Evolutionary conservation across 208 protist genomes (phyloP).

Genomic region (Naegleria gruberi): DNA sequence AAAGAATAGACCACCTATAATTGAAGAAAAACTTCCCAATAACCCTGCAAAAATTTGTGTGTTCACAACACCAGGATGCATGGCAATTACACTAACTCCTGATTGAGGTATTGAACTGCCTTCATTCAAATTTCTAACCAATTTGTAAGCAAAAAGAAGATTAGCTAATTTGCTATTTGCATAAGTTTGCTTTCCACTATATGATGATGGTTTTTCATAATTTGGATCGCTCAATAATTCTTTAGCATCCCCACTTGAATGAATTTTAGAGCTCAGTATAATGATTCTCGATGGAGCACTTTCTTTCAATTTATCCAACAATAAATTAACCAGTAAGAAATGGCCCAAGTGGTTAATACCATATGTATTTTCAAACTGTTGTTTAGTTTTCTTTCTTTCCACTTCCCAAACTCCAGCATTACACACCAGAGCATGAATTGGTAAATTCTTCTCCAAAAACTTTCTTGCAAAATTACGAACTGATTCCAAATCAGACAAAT

Average conservation of each 20-base stretch:
- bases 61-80: not conserved
- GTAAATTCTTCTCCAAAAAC: not conserved
- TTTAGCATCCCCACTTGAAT: not conserved
- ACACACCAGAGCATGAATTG: not conserved
- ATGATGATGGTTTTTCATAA: not conserved
- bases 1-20: not conserved
- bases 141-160: no score
- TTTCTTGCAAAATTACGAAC: slow-evolving; percentile 3
- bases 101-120: not conserved
- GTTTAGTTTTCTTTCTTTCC: not conserved
- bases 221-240: not conserved
- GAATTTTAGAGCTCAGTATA: not conserved
- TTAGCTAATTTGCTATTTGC: not conserved
- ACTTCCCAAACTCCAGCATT: slow-evolving; percentile 10
- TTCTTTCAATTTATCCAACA: not conserved
- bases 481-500: not conserved
- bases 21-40: not conserved
- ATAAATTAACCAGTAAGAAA: not conserved
- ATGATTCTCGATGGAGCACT: not conserved
- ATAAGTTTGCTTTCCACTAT: not conserved
- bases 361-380: not conserved
- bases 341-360: not conserved
- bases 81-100: not conserved
- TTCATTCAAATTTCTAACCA: not conserved
- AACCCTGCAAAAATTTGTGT: not conserved